Evolutionary conservation across 2,329 filamentous ascomycete species (phyloP).

Genomic region (Xylaria polymorpha): DNA sequence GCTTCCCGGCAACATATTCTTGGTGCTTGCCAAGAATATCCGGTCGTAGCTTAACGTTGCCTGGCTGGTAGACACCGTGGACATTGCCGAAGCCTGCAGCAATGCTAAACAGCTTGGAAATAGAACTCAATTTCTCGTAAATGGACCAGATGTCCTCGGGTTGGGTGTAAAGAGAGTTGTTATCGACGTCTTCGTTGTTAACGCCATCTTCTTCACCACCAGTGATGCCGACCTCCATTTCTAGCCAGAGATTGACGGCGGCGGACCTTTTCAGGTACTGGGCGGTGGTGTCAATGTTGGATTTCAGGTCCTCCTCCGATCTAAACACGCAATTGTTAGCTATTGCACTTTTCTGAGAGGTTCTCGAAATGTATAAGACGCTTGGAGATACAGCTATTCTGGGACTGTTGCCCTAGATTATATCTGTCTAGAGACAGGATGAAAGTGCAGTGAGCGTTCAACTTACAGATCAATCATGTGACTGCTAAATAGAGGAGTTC

Average conservation of each 20-base stretch:
- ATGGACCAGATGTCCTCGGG: constrained; percentile 95
- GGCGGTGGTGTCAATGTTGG: constrained; percentile 92
- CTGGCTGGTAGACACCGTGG: constrained; percentile 98
- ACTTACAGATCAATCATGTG: constrained; percentile 95
- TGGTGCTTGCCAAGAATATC: constrained; percentile 98
- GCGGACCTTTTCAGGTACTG: constrained; percentile 94
- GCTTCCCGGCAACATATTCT: constrained; percentile 85
- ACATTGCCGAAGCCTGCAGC: constrained; percentile 99
- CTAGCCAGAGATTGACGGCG: constrained; percentile 98
- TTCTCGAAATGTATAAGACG: not conserved
- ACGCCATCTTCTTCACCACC: constrained; percentile 98
- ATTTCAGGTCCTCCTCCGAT: constrained; percentile 85
- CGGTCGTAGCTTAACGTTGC: constrained; percentile 96
- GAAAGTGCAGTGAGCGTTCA: not conserved
- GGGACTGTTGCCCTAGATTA: not conserved
- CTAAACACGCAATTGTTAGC: constrained; percentile 22
- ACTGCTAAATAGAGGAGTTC: constrained; percentile 91
- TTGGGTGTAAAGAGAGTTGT: constrained; percentile 95
- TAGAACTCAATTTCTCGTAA: constrained; percentile 83
- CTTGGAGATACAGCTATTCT: not conserved
- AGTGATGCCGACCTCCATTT: constrained; percentile 91
- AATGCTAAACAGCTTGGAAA: constrained; percentile 97
- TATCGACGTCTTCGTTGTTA: constrained; percentile 98
- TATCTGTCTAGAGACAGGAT: not conserved
- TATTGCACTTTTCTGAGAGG: not conserved